Evolutionary conservation across 192 early-diverging fungal species (phyloP), one percentile per base, ranked within the genome.

Genomic region (Coemansia sp.): DNA sequence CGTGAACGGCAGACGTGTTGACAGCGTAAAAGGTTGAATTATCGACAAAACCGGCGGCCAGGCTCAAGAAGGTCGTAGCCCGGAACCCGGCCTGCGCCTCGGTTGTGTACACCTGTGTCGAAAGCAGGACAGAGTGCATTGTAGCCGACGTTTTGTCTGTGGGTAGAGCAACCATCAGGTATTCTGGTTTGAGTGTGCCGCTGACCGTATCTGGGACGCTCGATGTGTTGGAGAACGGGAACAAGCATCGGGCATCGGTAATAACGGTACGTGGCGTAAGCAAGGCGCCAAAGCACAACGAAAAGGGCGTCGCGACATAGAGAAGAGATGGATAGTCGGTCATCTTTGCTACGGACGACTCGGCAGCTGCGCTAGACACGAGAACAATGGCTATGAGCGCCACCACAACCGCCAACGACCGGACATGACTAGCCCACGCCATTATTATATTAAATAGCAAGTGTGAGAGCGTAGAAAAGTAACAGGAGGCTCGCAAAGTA

Each of bases 241-340:
- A 71, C 63, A 81, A 37, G 60, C 78, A 81, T 63, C 78, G 78
- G 8, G 78, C 78, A 33, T 81, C 78, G 6, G 78, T 81, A 8
- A 81, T 61, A 21, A 81, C 73, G 20, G 67, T 66, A 40, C 50
- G 46, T 11, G 75, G 60, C 18, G 59, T 81, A 21, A 81, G 60
- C 37, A 81, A 67, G 0, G 70, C 70, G 20, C 78, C 78, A 59
- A 76, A 72, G 63, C 78, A 81, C 31, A 81, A 28, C 2, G 68
- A 45, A 50, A 51, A 81, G 4, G 78, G 78, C 28, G 73, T 76
- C 18, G 73, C 64, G 8, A 81, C 72, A 24, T 81, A 81, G 20
- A 81, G 59, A 3, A 73, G 50, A 14, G 66, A 75, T 2, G 78
- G 78, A 31, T 70, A 76, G 40, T 72, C 70, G 5, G 73, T 46